phyloP scores from a whole-genome alignment of 2,329 filamentous ascomycete genomes.

The Colletotrichum sp. region DNA sequence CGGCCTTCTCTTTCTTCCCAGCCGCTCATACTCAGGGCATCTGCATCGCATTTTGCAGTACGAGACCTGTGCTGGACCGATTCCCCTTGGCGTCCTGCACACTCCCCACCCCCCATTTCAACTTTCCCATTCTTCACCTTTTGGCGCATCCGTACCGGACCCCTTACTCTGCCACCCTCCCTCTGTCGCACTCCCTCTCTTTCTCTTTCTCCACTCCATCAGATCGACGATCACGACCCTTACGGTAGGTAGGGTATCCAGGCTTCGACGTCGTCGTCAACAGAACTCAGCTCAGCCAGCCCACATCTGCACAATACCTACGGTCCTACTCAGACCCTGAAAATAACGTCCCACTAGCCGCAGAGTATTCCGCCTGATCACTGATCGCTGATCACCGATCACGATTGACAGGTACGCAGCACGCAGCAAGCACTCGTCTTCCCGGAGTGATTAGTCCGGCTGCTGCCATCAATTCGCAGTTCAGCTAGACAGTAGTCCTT shows the following conservation, averaged over 20 bases:
- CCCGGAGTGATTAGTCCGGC: slow-evolving; percentile 13
- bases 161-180: not conserved
- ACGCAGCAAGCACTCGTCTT: not conserved
- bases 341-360: not conserved
- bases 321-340: not conserved
- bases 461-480: not conserved
- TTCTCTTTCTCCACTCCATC: not conserved
- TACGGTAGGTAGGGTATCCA: not conserved
- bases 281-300: not conserved
- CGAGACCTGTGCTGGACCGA: not conserved
- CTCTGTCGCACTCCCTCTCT: not conserved
- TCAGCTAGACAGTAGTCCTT: not conserved
- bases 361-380: slow-evolving; percentile 8
- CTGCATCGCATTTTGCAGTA: not conserved
- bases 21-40: not conserved
- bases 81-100: not conserved
- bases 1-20: not conserved
- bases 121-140: slow-evolving; percentile 4
- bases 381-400: slow-evolving; percentile 1
- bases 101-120: not conserved
- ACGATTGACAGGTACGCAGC: slow-evolving; percentile 9
- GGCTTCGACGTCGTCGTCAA: not conserved
- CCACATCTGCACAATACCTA: not conserved
- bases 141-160: not conserved
- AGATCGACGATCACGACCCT: slow-evolving; percentile 18